Base-by-base conservation (phyloP, 2,329 filamentous ascomycete genomes). In the Dactylellina drechsleri region DNA sequence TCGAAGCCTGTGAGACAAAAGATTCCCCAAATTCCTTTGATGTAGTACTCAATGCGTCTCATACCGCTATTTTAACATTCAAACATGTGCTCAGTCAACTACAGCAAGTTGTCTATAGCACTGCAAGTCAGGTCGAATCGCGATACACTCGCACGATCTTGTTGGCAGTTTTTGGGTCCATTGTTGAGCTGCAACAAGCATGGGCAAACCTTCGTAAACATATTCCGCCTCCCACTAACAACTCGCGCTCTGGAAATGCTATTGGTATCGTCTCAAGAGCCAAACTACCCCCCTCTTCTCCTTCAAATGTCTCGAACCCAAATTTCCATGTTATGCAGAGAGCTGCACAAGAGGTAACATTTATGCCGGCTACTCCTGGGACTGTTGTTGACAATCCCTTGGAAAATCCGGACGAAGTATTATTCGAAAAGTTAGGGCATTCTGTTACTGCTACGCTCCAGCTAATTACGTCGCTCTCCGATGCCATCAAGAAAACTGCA, bases 91-190 rank as follows among this genome's bases (percentile, higher is more conserved):
- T 79, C n/a, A 75, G 64, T 31, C 71, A 75, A 53, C 58, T 79
- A 3, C 78, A 78, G 28, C 76, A 75, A 8, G 78, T 77, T 31
- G 57, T 77, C 13, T 53, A 70, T 16, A 75, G 68, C 45, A 64
- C 76, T 12, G 56, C 67, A 41, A 67, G 36, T 40, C 72, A 78
- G 15, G 66, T 76, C 20, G 79, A 79, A 67, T 52, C 67, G 28
- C 74, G 77, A 7, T 78, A 78, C 49, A 77, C 73, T 20, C 67
- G 79, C 47, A 79, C 79, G 16, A 71, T 79, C 18, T 61, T 79
- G 26, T 74, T 79, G 4, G 78, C 79, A 66, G 70, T 79, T n/a
- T 79, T 79, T 47, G 79, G 79, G 20, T 78, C 78, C 2, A 75
- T 78, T 45, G 76, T 79, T 15, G 79, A 79, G 45, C 66, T 79